Conservation (phyloP, 352 stramenopile genomes). For the Globisporangium viniferum region DNA sequence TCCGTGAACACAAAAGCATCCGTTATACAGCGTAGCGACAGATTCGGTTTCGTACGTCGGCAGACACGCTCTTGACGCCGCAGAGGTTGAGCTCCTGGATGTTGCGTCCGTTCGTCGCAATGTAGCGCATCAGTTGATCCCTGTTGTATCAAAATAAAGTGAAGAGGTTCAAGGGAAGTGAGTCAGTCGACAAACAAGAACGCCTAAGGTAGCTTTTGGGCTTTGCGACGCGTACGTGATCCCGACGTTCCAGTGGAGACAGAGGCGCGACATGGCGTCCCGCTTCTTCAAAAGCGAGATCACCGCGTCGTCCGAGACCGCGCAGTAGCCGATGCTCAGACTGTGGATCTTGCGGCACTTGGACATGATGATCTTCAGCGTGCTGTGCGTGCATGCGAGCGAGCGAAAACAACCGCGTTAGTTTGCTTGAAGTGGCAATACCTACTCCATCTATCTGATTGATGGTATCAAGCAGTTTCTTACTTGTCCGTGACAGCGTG, state of each 20-base stretch:
- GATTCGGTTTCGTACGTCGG: constrained; percentile 44
- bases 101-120: constrained; percentile 67
- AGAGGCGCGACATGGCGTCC: constrained; percentile 72
- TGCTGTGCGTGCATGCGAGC: constrained; percentile 31
- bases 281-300: constrained; percentile 84
- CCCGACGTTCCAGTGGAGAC: constrained; percentile 83
- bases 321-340: constrained; percentile 81
- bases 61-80: constrained; percentile 82
- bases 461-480: background rate
- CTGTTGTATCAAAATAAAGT: constrained; percentile 24
- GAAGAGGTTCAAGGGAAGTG: too few relatives aligned
- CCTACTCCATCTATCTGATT: background rate
- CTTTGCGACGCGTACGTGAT: constrained; percentile 60
- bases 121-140: constrained; percentile 77
- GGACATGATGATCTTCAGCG: constrained; percentile 81
- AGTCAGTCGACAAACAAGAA: too few relatives aligned
- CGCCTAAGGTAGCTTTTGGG: too few relatives aligned
- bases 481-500: constrained; percentile 84
- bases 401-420: background rate
- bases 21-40: background rate
- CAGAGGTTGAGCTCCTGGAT: constrained; percentile 87
- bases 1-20: background rate
- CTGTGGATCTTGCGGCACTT: constrained; percentile 89
- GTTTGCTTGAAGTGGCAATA: background rate
- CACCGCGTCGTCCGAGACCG: constrained; percentile 81